A percentile compares a stretch with the other conserved stretches of the same genome.
Evolutionary conservation across 2,329 filamentous ascomycete genomes (phyloP).

Genomic region (Apiospora hydei): DNA sequence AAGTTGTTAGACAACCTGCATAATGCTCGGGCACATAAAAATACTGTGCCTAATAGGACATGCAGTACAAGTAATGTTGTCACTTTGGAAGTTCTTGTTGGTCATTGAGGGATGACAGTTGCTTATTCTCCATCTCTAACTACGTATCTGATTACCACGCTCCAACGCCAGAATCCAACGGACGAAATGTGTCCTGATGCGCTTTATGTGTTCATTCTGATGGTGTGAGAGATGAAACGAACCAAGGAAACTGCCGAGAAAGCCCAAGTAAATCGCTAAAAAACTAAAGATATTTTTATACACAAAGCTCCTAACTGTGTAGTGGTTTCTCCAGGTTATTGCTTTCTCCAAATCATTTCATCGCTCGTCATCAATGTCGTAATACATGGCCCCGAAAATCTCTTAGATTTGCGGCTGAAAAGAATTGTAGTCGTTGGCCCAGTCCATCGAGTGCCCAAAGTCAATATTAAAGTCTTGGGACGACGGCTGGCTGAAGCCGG

Average conservation of each 20-base stretch:
- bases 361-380: conserved; percentile 24
- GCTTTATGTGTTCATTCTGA: conserved; percentile 9
- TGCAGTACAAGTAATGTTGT: background rate
- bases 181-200: background rate
- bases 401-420: conserved; percentile 32
- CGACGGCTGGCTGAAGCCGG: conserved; percentile 60
- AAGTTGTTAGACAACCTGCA: background rate
- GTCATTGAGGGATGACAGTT: background rate
- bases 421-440: conserved; percentile 36
- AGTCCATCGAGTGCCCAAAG: conserved; percentile 39
- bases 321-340: conserved; percentile 5
- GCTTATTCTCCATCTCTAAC: conserved; percentile 13
- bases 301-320: background rate
- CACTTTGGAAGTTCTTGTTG: background rate
- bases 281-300: conserved; percentile 18
- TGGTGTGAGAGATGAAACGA: background rate
- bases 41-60: background rate
- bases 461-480: conserved; percentile 55
- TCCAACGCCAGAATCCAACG: conserved; percentile 12
- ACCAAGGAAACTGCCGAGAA: conserved; percentile 12
- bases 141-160: conserved; percentile 3
- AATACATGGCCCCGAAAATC: background rate
- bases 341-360: conserved; percentile 21
- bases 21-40: background rate
- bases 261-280: conserved; percentile 10